Base-by-base conservation (phyloP, 306 rosid species). In the Prosopis cineraria region DNA sequence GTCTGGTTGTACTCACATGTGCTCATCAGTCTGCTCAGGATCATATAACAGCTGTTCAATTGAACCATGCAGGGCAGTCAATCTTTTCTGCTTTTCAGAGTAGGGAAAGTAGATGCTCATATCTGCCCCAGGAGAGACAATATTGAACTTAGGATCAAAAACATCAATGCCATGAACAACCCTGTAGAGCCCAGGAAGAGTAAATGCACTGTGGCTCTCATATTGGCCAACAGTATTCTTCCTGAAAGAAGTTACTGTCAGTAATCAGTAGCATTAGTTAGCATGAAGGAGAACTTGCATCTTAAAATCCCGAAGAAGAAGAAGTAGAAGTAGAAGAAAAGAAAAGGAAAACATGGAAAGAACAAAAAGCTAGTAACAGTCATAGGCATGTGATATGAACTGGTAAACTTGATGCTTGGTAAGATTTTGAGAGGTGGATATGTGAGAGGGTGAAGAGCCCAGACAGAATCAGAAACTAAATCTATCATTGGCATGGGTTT, bases 111-210 rank as follows among this genome's bases (percentile, higher is more conserved):
- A 95, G 31, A 95, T 95, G 74, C 75, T 8, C 95, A 85, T 84
- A 81, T 92, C 98, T 40, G 98, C 97, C 82, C 98, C 98, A 65
- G 98, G 98, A 79, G 98, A 95, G 81, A 95, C 72, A 68, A 68
- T 68, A 68, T 68, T 68, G 72, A 68, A 68, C 97, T 95, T 95
- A 70, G 98, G 97, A 84, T 95, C 99, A 81, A 95, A 92, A 76
- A 93, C 98, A 88, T 95, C 87, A 84, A 95, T 89, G 65, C 99
- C 99, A 50, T 95, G 97, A 74, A 95, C 98, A 72, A 95, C 99
- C 82, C 96, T 89, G 31, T 92, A 95, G 13, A 89, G 90, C 68
- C 96, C 94, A 16, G 98, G 98, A 82, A 95, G 97, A 73, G 98
- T 95, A 82, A 92, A 95, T 52, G 91, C 85, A 55, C 84, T 40